phyloP scores from a whole-genome alignment of 176 grass and related monocot genomes.

The Echinochloa phyllopogon region DNA sequence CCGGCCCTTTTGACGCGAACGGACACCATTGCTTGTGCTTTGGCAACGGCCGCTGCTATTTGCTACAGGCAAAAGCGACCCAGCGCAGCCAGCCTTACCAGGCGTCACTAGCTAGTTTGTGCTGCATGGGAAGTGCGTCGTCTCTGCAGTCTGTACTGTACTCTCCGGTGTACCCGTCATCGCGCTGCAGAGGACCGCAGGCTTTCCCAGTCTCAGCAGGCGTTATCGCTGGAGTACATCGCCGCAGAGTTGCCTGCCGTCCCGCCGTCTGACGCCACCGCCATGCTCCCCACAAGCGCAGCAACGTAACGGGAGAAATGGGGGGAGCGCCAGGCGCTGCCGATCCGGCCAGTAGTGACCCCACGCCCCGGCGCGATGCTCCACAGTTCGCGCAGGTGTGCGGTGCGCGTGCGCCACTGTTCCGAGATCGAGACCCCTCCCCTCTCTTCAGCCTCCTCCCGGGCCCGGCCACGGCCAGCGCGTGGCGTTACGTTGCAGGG shows the following conservation, averaged over 20 bases:
- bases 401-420: conserved; percentile 7
- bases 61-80: not conserved
- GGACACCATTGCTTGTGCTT: not conserved
- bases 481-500: not conserved
- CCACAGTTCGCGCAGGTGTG: not conserved
- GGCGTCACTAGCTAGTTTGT: not conserved
- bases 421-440: not conserved
- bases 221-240: not conserved
- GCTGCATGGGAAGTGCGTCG: not conserved
- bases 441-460: too few species aligned
- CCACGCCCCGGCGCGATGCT: too few species aligned
- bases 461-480: not conserved
- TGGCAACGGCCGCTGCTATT: not conserved
- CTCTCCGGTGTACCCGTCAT: not conserved
- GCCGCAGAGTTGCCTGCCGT: not conserved
- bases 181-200: not conserved
- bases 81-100: not conserved
- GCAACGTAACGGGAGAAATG: not conserved
- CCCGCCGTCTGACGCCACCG: not conserved
- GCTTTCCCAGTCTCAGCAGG: not conserved
- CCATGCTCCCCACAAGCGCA: conserved; percentile 33
- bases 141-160: not conserved
- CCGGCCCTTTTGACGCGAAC: not conserved
- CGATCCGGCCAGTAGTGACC: not conserved
- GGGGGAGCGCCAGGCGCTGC: not conserved